phyloP scores from a whole-genome alignment of 2,329 filamentous ascomycete species.

The Talaromyces sp. region DNA sequence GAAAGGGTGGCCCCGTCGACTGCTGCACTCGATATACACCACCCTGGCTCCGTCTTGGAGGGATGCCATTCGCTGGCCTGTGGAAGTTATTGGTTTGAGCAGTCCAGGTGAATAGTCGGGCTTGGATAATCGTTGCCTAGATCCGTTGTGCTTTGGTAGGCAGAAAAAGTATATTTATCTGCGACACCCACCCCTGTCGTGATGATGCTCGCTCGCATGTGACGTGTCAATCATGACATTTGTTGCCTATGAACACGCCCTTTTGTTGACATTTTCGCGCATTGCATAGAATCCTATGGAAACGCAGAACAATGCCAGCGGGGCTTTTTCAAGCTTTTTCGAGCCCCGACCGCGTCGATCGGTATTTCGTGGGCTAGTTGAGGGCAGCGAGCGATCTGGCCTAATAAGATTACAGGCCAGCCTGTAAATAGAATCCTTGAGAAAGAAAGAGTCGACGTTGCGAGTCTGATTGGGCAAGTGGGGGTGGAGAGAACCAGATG shows the following conservation, averaged over 20 bases:
- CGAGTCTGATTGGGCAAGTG: background rate
- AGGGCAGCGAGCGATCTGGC: background rate
- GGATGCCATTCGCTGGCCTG: conserved; percentile 20
- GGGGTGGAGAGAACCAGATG: background rate
- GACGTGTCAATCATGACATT: background rate
- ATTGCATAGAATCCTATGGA: conserved; percentile 14
- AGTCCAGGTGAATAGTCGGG: background rate
- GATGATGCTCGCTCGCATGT: background rate
- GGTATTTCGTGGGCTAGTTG: background rate
- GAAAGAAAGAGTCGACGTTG: background rate
- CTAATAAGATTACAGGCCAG: background rate
- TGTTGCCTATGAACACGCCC: background rate
- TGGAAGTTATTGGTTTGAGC: conserved; percentile 18
- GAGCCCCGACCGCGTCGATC: background rate
- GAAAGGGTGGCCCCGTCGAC: conserved; percentile 60
- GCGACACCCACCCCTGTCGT: background rate
- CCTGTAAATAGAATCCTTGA: background rate
- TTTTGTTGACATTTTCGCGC: background rate
- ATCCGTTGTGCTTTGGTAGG: background rate
- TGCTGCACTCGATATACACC: conserved; percentile 57
- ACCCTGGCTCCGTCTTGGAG: conserved; percentile 18
- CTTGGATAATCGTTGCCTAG: background rate
- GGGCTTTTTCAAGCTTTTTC: background rate
- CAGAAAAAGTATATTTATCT: background rate
- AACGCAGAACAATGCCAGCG: conserved; percentile 3